Evolutionary conservation across 768 basidiomycete genomes (phyloP).

Genomic region (Suillus subaureus): DNA sequence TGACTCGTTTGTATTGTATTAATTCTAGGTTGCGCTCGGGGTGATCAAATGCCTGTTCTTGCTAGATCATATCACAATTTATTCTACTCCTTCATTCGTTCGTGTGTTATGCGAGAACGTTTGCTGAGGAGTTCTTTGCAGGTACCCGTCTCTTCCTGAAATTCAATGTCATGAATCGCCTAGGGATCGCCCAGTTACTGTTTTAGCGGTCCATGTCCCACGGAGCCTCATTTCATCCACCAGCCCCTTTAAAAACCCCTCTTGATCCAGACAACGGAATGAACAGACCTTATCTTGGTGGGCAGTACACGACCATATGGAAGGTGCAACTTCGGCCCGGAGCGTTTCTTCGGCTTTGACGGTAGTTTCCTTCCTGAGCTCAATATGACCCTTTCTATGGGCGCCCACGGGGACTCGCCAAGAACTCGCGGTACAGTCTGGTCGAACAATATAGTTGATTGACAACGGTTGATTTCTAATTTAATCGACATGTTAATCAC

Average conservation of each 20-base stretch:
- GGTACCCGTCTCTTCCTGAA: not conserved
- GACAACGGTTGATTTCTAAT: not conserved
- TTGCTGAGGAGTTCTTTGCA: not conserved
- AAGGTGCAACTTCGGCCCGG: not conserved
- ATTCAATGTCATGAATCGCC: not conserved
- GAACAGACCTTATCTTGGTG: not conserved
- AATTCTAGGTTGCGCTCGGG: no score
- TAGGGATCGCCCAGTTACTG: not conserved
- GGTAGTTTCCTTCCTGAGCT: not conserved
- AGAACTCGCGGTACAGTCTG: not conserved
- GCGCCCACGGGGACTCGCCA: no score
- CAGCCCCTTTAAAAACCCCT: not conserved
- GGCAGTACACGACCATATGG: no score
- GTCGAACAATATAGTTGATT: not conserved
- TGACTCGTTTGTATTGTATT: not conserved
- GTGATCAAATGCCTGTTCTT: not conserved
- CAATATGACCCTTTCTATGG: no score
- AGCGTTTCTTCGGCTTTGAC: not conserved
- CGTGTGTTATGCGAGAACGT: not conserved
- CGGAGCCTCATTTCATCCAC: not conserved
- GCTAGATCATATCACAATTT: not conserved
- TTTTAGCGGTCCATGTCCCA: not conserved
- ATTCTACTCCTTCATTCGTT: not conserved
- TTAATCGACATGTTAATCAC: not conserved
- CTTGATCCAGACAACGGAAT: not conserved